phyloP scores from a whole-genome alignment of 139 green algal genomes.

The Chlorella sorokiniana region DNA sequence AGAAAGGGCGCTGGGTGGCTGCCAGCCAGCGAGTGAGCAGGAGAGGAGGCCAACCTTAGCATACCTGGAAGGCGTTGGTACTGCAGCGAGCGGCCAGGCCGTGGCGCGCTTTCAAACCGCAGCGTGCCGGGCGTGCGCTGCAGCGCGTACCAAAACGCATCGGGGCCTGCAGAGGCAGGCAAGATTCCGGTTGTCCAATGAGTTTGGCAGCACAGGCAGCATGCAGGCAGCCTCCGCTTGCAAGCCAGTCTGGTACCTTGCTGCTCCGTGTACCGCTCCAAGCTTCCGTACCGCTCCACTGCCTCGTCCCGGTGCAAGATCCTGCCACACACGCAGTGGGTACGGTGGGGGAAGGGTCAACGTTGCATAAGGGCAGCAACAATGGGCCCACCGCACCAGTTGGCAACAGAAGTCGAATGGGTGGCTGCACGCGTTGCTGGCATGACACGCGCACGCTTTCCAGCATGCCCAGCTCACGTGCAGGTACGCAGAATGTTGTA shows the following conservation, averaged over 20 bases:
- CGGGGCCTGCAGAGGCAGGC: not conserved
- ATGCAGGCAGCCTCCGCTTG: too few relatives aligned
- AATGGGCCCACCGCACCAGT: too few relatives aligned
- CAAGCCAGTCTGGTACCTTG: not conserved
- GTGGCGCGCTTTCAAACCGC: not conserved
- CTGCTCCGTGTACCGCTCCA: not conserved
- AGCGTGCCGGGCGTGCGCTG: not conserved
- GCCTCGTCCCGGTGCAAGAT: not conserved
- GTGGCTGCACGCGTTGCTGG: not conserved
- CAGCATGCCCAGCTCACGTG: not conserved
- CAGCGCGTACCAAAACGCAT: not conserved
- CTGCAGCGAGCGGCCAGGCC: not conserved
- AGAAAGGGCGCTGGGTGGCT: too few relatives aligned
- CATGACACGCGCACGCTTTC: not conserved
- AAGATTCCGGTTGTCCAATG: not conserved
- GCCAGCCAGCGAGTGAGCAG: not conserved
- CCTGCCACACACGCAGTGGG: not conserved
- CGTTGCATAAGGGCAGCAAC: too few relatives aligned
- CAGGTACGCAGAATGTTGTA: conserved; percentile 5
- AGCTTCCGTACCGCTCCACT: not conserved
- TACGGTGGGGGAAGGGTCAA: not conserved
- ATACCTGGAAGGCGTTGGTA: conserved; percentile 6
- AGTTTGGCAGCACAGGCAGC: not conserved
- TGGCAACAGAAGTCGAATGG: not conserved
- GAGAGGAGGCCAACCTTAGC: not conserved